Conservation (phyloP, 495 filamentous ascomycete genomes). For the Clavariopsis aquatica region DNA sequence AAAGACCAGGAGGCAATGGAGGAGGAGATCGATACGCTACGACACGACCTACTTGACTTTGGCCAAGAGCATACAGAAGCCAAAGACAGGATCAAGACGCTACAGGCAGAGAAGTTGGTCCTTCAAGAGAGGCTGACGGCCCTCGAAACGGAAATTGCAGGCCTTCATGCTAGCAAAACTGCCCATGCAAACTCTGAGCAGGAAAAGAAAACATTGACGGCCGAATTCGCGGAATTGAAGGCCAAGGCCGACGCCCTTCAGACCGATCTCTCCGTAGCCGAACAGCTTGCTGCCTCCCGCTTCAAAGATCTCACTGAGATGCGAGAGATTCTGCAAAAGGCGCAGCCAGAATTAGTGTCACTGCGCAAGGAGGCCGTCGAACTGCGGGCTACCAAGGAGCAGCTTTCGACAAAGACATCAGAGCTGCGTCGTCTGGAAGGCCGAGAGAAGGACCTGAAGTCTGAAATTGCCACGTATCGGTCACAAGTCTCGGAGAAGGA, state of each 20-base stretch:
- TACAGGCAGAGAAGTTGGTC: conserved; percentile 59
- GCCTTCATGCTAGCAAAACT: conserved; percentile 51
- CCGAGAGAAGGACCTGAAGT: conserved; percentile 75
- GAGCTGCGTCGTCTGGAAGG: conserved; percentile 75
- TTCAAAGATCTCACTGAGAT: conserved; percentile 87
- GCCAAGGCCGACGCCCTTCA: conserved; percentile 67
- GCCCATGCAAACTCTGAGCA: conserved; percentile 60
- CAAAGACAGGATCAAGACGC: conserved; percentile 73
- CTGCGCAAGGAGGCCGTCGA: conserved; percentile 73
- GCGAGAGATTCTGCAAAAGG: conserved; percentile 73
- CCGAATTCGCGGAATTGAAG: conserved; percentile 76
- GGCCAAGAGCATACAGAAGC: conserved; percentile 81
- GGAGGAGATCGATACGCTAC: conserved; percentile 83
- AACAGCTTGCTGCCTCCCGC: conserved; percentile 79
- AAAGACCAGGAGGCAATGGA: conserved; percentile 76
- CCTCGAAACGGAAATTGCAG: conserved; percentile 63
- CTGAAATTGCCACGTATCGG: conserved; percentile 68
- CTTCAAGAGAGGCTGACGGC: conserved; percentile 37
- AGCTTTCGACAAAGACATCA: conserved; percentile 64
- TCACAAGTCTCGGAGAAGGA: conserved; percentile 71
- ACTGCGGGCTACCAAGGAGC: conserved; percentile 69
- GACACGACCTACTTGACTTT: conserved; percentile 72
- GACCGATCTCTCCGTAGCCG: conserved; percentile 80
- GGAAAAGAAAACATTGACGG: conserved; percentile 59
- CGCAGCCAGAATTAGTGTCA: conserved; percentile 78